phyloP scores from a whole-genome alignment of 2,329 filamentous ascomycete genomes.

The Phaeophleospora eucalypticola region DNA sequence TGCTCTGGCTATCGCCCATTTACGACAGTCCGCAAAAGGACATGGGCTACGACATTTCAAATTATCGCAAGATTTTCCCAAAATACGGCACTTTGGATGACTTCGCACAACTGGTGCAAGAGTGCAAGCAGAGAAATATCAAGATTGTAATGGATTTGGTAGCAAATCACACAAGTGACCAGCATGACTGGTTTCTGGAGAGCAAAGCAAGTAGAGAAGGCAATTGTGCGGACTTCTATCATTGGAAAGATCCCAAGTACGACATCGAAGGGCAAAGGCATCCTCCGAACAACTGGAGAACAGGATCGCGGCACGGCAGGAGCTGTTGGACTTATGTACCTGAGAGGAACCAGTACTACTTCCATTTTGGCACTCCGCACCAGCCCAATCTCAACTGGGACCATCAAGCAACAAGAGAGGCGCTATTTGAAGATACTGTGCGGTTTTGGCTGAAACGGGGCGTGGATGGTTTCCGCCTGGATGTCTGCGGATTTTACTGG shows the following conservation, averaged over 20 bases:
- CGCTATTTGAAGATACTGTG: conserved; percentile 41
- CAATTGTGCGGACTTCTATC: conserved; percentile 60
- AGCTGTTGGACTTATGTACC: conserved; percentile 69
- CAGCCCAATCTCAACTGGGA: conserved; percentile 49
- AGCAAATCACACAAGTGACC: conserved; percentile 29
- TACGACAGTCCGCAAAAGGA: conserved; percentile 45
- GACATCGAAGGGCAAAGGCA: conserved; percentile 34
- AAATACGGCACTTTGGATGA: conserved; percentile 44
- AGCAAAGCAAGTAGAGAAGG: conserved; percentile 49
- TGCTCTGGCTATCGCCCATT: conserved; percentile 62
- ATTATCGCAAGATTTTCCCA: conserved; percentile 44
- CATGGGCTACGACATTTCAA: conserved; percentile 50
- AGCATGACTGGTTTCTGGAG: conserved; percentile 57
- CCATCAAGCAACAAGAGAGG: conserved; percentile 39
- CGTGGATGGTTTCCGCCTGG: conserved; percentile 44
- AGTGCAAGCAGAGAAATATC: conserved; percentile 42
- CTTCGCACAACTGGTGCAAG: conserved; percentile 40
- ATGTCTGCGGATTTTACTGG: conserved; percentile 46
- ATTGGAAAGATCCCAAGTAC: conserved; percentile 57
- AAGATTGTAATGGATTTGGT: conserved; percentile 45
- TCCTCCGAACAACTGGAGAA: conserved; percentile 65
- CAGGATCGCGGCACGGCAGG: conserved; percentile 50
- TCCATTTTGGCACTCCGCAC: conserved; percentile 43
- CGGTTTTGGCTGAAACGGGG: conserved; percentile 43
- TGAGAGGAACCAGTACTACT: conserved; percentile 53